phyloP scores from a whole-genome alignment of 2,329 filamentous ascomycete genomes.

The Pseudocercospora macadamiae region DNA sequence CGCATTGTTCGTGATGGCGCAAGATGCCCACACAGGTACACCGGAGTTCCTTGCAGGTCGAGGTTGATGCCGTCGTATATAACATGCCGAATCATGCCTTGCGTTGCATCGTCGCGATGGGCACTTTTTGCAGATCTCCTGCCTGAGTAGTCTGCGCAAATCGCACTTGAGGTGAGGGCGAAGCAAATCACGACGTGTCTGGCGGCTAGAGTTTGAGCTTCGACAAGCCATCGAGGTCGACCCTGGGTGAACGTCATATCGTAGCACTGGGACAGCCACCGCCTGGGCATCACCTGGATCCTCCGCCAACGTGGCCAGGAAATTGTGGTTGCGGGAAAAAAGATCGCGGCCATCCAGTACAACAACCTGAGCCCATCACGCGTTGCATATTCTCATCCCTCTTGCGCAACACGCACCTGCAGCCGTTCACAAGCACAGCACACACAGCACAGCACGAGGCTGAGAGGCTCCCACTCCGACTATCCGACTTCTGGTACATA shows the following conservation, averaged over 20 bases:
- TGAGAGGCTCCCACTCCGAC: neutral
- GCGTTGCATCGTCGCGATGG: neutral
- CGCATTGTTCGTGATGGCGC: neutral
- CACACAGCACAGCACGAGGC: neutral
- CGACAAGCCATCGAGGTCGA: constrained; percentile 2
- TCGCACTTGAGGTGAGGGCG: neutral
- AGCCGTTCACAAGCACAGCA: neutral
- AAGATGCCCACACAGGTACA: neutral
- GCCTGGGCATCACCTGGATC: neutral
- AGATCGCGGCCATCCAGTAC: neutral
- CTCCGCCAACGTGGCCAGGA: neutral
- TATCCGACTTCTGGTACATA: neutral
- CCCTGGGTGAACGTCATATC: neutral
- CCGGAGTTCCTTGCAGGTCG: neutral
- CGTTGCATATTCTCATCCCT: neutral
- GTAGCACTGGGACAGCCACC: constrained; percentile 1
- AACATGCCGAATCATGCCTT: neutral
- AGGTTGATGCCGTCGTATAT: neutral
- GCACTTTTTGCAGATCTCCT: neutral
- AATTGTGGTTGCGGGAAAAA: neutral
- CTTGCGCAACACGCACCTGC: neutral
- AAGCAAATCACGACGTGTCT: neutral
- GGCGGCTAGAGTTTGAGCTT: neutral
- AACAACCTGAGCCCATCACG: neutral
- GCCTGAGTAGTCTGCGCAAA: neutral